Evolutionary conservation across 1,284 basidiomycete species (phyloP), one percentile per base, ranked within the genome.

Genomic region (Ustilago shanxiensis): DNA sequence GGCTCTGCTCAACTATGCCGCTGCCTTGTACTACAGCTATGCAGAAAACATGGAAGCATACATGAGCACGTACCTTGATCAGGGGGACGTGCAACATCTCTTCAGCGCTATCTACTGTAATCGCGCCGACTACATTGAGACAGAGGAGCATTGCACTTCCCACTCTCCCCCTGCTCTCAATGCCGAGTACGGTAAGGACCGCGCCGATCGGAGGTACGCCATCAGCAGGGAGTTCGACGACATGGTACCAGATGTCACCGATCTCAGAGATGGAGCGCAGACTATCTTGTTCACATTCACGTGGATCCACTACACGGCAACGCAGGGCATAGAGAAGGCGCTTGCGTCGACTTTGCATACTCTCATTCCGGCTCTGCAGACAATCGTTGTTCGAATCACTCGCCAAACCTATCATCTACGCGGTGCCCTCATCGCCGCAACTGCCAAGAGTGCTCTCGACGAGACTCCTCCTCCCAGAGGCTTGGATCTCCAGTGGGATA

Each of bases 221-320:
- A 59, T 65, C 44, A 18, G 22, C 11, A 45, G 24, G 14, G 20
- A 37, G 11, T 57, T 24, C 28, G 9, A 5, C 20, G 44, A 24
- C 3, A 44, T 57, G 28, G 37, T 61, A 4, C 71, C 72, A 2
- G 66, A 74, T 13, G 45, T 45, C 26, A 51, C 49, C 14, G 72
- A 74, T 22, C 33, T 74, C 9, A 44, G 66, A n/a, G 62, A 74
- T 20, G 66, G 66, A 8, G 55, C 58, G 5, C 72, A 74, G 51
- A 49, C 52, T 31, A 51, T 74, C 14, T 24, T 69, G n/a, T 68
- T 66, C 45, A 69, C 66, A 2, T 65, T 74, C 13, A 44, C 54
- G 5, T 74, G 72, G 72, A 69, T 74, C 66, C 54, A 57, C 55
- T 49, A 74, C 13, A 69, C 62, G 1, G 66, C 66, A 8, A 59